Base-by-base conservation (phyloP, 2,329 filamentous ascomycete species). In the Fusarium sp. region DNA sequence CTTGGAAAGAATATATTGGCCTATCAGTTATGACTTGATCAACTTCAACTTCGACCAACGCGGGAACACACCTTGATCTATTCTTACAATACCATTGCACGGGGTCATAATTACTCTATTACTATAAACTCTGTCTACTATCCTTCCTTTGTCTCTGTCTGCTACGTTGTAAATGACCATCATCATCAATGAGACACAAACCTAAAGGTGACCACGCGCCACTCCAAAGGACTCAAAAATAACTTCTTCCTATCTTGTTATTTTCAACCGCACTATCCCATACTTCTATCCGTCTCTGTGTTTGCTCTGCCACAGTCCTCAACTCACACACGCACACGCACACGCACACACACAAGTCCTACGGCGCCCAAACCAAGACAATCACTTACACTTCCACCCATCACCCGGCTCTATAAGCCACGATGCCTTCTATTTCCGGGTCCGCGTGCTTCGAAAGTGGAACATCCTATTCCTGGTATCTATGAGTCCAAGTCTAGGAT, bases 341-440 rank as follows among this genome's bases (percentile, higher is more conserved):
- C 33, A n/a, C 10, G 19, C 37, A 20, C 20, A 8, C 33, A n/a
- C 10, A 22, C 37, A 45, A 68, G 65, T 67, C 65, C 65, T 69
- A 67, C 35, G 19, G 19, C 27, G n/a, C 33, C 33, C 39, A 22
- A 15, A 41, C 39, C 37, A 22, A 50, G 50, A 64, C 57, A 58
- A 23, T 67, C 20, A 55, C 48, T 57, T 69, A 69, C 65, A 68
- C 65, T 69, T 69, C 23, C 35, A 19, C 32, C 19, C 51, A 69
- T 69, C 65, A 69, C 56, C 62, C 39, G 65, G 48, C 50, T 47
- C 44, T 51, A 68, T 25, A 50, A 68, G 65, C 65, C 65, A 68
- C 65, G 41, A 67, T 67, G 35, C 11, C 27, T 53, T 55, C 25
- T 49, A 44, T 45, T 56, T 20, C 27, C 10, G 33, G 47, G 44